phyloP scores from a whole-genome alignment of 1,139 yeast species.

The Pichia sp. region DNA sequence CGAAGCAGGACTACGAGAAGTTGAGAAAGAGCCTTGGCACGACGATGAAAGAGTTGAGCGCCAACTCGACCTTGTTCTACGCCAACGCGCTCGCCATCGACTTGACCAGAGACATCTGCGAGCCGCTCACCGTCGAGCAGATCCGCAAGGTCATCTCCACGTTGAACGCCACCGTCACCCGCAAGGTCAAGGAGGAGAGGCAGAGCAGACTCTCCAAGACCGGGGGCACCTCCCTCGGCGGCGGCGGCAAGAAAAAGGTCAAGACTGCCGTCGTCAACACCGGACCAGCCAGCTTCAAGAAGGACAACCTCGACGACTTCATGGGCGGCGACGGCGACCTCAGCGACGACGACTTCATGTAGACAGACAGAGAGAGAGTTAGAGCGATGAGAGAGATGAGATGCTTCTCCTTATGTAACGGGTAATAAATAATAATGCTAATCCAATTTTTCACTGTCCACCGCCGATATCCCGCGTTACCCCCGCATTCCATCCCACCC shows the following conservation, averaged over 20 bases:
- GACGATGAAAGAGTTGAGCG: slow-evolving; percentile 59
- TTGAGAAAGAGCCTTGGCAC: slow-evolving; percentile 75
- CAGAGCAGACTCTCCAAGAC: slow-evolving; percentile 72
- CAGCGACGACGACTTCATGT: slow-evolving; percentile 89
- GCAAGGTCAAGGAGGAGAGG: slow-evolving; percentile 88
- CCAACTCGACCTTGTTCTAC: slow-evolving; percentile 62
- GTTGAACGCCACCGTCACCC: slow-evolving; percentile 72
- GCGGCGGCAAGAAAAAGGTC: slow-evolving; percentile 93
- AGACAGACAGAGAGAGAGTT: slow-evolving; percentile 17
- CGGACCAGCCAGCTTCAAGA: slow-evolving; percentile 61
- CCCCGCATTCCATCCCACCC: too few relatives aligned
- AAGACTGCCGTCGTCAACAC: slow-evolving; percentile 47
- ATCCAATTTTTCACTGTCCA: too few relatives aligned
- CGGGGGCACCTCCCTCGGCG: slow-evolving; percentile 85
- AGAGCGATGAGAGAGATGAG: background rate
- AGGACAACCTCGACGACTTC: slow-evolving; percentile 65
- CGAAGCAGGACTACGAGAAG: slow-evolving; percentile 77
- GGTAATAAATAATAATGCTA: too few relatives aligned
- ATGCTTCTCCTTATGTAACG: too few relatives aligned
- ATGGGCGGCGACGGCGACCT: slow-evolving; percentile 45
- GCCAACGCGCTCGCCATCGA: slow-evolving; percentile 76
- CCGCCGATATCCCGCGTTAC: too few relatives aligned
- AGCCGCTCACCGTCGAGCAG: slow-evolving; percentile 77
- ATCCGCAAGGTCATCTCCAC: slow-evolving; percentile 84
- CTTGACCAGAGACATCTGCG: slow-evolving; percentile 75